Percentiles rank a stretch among this genome's conserved stretches.
Evolutionary conservation across 2,329 filamentous ascomycete species (phyloP).

Genomic region (Colletotrichum musae): DNA sequence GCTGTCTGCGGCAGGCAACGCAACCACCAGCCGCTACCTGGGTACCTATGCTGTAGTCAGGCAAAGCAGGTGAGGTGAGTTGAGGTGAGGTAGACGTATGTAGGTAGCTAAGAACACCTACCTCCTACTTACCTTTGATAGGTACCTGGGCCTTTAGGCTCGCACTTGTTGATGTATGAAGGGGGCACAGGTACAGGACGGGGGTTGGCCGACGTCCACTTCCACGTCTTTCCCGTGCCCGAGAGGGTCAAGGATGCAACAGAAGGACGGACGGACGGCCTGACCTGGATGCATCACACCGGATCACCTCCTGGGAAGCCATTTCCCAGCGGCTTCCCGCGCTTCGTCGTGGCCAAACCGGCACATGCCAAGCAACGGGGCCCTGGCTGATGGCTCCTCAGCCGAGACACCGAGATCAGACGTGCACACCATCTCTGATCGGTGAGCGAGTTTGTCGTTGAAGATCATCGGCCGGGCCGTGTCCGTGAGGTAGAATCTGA

Average conservation of each 20-base stretch:
- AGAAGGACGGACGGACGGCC: background rate
- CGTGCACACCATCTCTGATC: constrained; percentile 37
- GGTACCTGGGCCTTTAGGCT: background rate
- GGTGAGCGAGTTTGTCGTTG: constrained; percentile 34
- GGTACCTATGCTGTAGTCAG: background rate
- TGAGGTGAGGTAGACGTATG: background rate
- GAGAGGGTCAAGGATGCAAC: constrained; percentile 3
- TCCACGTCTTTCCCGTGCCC: background rate
- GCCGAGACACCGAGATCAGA: constrained; percentile 39
- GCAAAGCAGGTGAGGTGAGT: background rate
- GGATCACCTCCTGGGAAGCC: background rate
- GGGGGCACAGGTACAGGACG: constrained; percentile 9
- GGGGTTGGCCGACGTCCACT: background rate
- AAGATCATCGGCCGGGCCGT: constrained; percentile 29
- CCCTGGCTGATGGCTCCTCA: constrained; percentile 28
- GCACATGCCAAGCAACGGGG: constrained; percentile 33
- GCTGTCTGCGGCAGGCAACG: background rate
- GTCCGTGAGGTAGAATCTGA: constrained; percentile 12
- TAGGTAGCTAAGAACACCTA: background rate
- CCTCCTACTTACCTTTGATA: background rate
- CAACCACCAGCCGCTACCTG: background rate
- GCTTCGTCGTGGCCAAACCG: constrained; percentile 21
- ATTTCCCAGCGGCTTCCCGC: constrained; percentile 14
- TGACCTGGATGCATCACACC: constrained; percentile 14
- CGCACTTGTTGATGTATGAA: constrained; percentile 10